Percentiles rank a stretch among this genome's conserved stretches.
Conservation (phyloP, 2,329 filamentous ascomycete species). For the Ceratocystis cacaofunesta region DNA sequence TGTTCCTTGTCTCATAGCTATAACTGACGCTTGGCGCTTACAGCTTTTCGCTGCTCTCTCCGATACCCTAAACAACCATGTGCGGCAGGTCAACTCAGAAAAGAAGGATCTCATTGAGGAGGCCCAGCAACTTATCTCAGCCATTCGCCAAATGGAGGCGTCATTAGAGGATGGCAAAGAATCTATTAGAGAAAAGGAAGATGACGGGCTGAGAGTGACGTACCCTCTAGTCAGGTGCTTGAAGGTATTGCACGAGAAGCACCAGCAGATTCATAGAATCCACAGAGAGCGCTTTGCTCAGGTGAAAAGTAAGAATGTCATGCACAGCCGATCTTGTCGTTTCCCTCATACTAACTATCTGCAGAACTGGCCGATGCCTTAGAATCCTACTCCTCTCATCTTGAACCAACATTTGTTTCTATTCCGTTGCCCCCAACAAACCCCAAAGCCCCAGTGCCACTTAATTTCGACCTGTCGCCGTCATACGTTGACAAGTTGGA, state of each 20-base stretch:
- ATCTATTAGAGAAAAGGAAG: conserved; percentile 48
- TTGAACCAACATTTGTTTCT: conserved; percentile 76
- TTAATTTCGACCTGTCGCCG: conserved; percentile 83
- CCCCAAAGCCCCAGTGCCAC: conserved; percentile 59
- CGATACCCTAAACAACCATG: conserved; percentile 79
- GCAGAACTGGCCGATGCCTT: conserved; percentile 83
- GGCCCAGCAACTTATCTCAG: conserved; percentile 67
- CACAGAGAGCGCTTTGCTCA: conserved; percentile 90
- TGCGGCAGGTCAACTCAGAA: conserved; percentile 69
- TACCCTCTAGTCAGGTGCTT: conserved; percentile 73
- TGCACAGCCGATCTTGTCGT: not conserved
- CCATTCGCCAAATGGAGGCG: conserved; percentile 84
- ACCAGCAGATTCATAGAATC: conserved; percentile 60
- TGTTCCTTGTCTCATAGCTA: not conserved
- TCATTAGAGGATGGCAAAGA: conserved; percentile 66
- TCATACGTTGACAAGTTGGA: conserved; percentile 78
- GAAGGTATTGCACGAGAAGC: conserved; percentile 69
- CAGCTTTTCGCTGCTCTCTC: conserved; percentile 86
- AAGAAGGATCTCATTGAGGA: conserved; percentile 87
- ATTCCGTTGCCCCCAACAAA: conserved; percentile 73
- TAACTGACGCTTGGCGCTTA: conserved; percentile 5
- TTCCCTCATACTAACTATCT: not conserved
- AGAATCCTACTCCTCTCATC: conserved; percentile 89
- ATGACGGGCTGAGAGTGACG: conserved; percentile 59
- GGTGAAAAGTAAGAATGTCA: conserved; percentile 59